Evolutionary conservation across 2,329 filamentous ascomycete genomes (phyloP), one percentile per base, ranked within the genome.

Genomic region (Penicillium sp.): DNA sequence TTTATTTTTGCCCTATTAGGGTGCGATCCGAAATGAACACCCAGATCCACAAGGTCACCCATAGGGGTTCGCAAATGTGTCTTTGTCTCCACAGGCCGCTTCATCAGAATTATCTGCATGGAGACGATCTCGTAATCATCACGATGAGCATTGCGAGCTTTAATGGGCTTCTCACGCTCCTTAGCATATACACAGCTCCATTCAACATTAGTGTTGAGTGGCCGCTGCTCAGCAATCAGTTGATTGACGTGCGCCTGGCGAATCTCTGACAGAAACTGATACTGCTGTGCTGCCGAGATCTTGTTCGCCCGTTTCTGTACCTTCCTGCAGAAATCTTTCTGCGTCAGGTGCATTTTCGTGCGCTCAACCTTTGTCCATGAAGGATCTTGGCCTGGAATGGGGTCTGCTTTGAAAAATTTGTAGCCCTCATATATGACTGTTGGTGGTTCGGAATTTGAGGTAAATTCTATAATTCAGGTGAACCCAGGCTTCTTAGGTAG

Each of bases 171-270:
- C 25, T 67, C 59, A 6, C 68, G 63, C 49, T 68, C 68, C 45
- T 72, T 69, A 23, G 71, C 65, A 57, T 74, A 75, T n/a, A 68
- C 71, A 46, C 66, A 73, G n/a, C 59, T 69, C 71, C 73, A 76
- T 55, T 72, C 66, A 15, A 70, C 72, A 4, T 62, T 60, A 15
- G 63, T 61, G 29, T 75, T 67, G 15, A 54, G 57, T 5, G 57
- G 55, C 41, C 65, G 68, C 40, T 68, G 67, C 43, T 73, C 69
- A 15, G 68, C 60, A 15, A 77, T 68, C 23, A 77, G 54, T 18
- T 64, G 59, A 22, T 73, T 69, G 40, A 77, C 68, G 56, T 73
- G 73, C 6, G 61, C 55, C 4, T 69, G 68, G 33, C 69, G 72
- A 23, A 58, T 44, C 15, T 60, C 59, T 1, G 66, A 65, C 3